phyloP scores from a whole-genome alignment of 2,329 filamentous ascomycete species.

The Polytolypa hystricis region DNA sequence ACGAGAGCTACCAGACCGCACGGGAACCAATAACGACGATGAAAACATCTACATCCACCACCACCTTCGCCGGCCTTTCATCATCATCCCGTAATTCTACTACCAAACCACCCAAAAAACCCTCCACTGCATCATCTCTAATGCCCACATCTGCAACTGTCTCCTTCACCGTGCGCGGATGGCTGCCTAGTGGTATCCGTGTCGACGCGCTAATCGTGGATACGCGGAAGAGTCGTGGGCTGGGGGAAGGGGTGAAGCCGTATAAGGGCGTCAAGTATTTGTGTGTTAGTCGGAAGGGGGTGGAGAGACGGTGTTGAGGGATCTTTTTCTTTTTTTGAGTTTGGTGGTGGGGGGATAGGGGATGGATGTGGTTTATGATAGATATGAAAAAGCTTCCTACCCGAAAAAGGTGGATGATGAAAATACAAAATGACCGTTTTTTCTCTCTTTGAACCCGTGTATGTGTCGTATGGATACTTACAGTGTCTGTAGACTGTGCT shows the following conservation, averaged over 20 bases:
- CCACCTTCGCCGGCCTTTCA: constrained; percentile 8
- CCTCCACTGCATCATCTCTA: constrained; percentile 41
- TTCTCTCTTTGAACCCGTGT: no score
- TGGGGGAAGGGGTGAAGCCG: constrained; percentile 81
- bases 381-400: no score
- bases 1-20: constrained; percentile 24
- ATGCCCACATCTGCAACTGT: constrained; percentile 71
- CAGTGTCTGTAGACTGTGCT: no score
- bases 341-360: no score
- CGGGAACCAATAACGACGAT: not conserved
- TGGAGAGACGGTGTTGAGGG: constrained; percentile 35
- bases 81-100: not conserved
- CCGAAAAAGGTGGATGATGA: no score
- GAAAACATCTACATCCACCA: constrained; percentile 9
- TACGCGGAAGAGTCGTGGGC: constrained; percentile 67
- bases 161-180: constrained; percentile 52
- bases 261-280: constrained; percentile 98
- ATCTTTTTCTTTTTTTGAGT: no score
- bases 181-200: constrained; percentile 53
- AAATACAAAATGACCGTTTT: no score
- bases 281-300: constrained; percentile 53
- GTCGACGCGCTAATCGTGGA: constrained; percentile 53
- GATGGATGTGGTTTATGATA: no score
- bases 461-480: no score
- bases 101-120: constrained; percentile 16